phyloP scores from a whole-genome alignment of 2,329 filamentous ascomycete species.

The Chrysoporthe cubensis region DNA sequence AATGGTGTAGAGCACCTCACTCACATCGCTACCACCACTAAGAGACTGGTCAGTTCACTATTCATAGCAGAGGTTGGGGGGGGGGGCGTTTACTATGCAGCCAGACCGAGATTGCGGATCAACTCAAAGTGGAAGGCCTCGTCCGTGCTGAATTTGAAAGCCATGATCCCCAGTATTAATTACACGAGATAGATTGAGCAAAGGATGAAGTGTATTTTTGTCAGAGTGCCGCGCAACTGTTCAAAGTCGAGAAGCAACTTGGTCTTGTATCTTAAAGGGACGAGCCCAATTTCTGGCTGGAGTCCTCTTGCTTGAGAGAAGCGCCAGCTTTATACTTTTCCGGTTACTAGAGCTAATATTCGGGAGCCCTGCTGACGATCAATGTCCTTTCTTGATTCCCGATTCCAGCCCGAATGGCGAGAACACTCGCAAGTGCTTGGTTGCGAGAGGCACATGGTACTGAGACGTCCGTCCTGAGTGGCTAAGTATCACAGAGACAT shows the following conservation, averaged over 20 bases:
- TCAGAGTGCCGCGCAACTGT: not conserved
- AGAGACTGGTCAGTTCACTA: not conserved
- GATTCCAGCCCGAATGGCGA: not conserved
- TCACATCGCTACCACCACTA: constrained; percentile 7
- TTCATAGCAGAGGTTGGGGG: not conserved
- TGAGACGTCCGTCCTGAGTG: not conserved
- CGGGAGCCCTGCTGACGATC: not conserved
- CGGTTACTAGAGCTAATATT: not conserved
- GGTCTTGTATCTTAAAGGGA: not conserved
- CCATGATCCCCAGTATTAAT: not conserved
- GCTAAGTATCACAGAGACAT: not conserved
- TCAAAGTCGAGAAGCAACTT: not conserved
- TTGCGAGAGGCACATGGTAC: not conserved
- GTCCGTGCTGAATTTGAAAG: constrained; percentile 7
- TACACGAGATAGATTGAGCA: not conserved
- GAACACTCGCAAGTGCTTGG: not conserved
- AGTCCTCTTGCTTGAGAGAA: not conserved
- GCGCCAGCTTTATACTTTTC: not conserved
- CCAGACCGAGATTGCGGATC: not conserved
- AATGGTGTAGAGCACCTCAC: constrained; percentile 8
- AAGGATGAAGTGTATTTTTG: not conserved
- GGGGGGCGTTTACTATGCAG: not conserved
- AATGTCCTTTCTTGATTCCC: not conserved
- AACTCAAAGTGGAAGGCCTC: constrained; percentile 3
- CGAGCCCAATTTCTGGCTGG: not conserved